Evolutionary conservation across 2,329 filamentous ascomycete species (phyloP).

Genomic region (Venturia carpophila): DNA sequence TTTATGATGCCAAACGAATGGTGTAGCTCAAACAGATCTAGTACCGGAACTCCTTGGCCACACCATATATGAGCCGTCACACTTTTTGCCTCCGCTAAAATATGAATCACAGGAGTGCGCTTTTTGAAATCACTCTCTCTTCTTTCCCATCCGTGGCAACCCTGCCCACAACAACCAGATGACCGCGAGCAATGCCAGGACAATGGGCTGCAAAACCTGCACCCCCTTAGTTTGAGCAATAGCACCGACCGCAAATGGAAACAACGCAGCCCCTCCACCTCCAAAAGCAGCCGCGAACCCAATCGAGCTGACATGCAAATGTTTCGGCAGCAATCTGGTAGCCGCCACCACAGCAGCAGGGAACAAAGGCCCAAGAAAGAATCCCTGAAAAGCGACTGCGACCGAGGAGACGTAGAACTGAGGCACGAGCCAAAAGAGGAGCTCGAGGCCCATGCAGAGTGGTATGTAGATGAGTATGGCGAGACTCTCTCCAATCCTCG

Average conservation of each 20-base stretch:
- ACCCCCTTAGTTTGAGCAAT: conserved; percentile 57
- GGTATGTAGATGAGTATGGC: conserved; percentile 54
- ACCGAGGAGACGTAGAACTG: conserved; percentile 66
- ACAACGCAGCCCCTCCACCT: conserved; percentile 61
- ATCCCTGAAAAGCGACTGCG: conserved; percentile 63
- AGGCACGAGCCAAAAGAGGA: conserved; percentile 76
- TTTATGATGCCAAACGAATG: too few relatives aligned
- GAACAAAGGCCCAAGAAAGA: conserved; percentile 74
- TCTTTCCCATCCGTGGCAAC: conserved; percentile 40
- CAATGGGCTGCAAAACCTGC: conserved; percentile 52
- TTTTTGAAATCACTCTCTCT: conserved; percentile 27
- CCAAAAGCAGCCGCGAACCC: conserved; percentile 75
- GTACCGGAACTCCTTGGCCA: too few relatives aligned
- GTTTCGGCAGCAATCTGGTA: conserved; percentile 64
- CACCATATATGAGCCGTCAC: too few relatives aligned
- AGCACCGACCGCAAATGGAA: conserved; percentile 58
- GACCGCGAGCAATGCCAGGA: conserved; percentile 45
- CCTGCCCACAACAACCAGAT: conserved; percentile 46
- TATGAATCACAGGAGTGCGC: too few relatives aligned
- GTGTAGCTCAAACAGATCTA: too few relatives aligned
- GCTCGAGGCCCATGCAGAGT: conserved; percentile 54
- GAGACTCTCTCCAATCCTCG: conserved; percentile 61
- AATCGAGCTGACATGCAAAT: conserved; percentile 71
- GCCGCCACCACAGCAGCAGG: conserved; percentile 65
- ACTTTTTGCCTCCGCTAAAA: too few relatives aligned